Conservation (phyloP, 768 basidiomycete genomes). For the Pleurotus cornucopiae region DNA sequence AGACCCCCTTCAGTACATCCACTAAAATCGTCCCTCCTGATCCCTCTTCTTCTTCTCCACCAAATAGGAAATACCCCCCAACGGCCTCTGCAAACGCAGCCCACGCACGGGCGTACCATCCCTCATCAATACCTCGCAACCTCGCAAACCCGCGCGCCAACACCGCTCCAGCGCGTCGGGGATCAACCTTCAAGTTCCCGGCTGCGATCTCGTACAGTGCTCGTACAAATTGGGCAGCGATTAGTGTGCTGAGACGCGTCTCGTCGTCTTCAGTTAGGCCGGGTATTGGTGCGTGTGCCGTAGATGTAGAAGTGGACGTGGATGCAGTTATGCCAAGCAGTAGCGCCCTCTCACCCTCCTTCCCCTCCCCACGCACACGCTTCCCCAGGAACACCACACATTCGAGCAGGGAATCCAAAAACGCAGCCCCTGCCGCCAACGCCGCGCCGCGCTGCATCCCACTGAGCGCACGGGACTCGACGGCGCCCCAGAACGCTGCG, state of each 20-base stretch:
- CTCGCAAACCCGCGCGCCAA: constrained; percentile 37
- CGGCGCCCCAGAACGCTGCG: constrained; percentile 77
- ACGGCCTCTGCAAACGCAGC: too few species aligned
- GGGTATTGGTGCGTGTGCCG: too few species aligned
- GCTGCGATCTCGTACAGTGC: constrained; percentile 45
- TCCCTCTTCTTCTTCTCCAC: constrained; percentile 12
- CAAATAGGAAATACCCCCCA: constrained; percentile 7
- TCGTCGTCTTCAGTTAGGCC: not conserved
- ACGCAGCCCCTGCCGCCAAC: constrained; percentile 46
- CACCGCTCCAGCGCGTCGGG: constrained; percentile 34
- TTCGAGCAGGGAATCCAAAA: constrained; percentile 68
- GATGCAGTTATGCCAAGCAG: not conserved
- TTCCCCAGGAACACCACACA: constrained; percentile 57
- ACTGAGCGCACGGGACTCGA: constrained; percentile 63
- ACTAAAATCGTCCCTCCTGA: too few species aligned
- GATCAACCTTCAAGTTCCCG: constrained; percentile 43
- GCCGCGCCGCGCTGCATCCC: constrained; percentile 44
- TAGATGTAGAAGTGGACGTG: too few species aligned
- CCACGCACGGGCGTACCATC: constrained; percentile 10
- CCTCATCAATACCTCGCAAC: constrained; percentile 26
- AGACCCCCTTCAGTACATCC: too few species aligned
- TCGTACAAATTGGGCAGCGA: constrained; percentile 39
- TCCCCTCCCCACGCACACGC: constrained; percentile 25
- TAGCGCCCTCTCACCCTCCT: not conserved
- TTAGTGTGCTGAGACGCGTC: constrained; percentile 22